These are phyloP conservation scores for Chlorella vulgaris DNA, from an alignment of 139 green algal genomes.

Conservation along the genomic window DNA sequence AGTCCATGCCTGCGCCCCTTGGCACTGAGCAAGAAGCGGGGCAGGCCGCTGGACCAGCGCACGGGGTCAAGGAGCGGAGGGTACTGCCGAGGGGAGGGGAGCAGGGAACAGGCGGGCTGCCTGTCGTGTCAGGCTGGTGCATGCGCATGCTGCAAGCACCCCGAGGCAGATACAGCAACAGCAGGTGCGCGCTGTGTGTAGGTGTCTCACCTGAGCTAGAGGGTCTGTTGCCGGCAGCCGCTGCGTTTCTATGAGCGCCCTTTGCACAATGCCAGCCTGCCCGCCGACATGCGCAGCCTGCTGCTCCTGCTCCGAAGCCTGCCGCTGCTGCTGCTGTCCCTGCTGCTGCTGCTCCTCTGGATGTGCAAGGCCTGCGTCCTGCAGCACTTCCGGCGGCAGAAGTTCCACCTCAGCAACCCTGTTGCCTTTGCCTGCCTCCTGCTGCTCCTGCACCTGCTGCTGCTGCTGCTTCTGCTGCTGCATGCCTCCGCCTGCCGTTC, in stretches of 20 bases:
- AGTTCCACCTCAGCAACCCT: too few relatives aligned
- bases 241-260: slow-evolving; percentile 1
- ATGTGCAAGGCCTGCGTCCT: background rate
- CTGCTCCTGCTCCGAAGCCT: background rate
- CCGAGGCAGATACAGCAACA: too few relatives aligned
- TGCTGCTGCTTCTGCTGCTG: background rate
- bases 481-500: too few relatives aligned
- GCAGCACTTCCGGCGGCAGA: background rate
- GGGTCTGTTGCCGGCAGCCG: background rate
- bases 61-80: slow-evolving; percentile 26
- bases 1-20: slow-evolving; percentile 33
- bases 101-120: too few relatives aligned
- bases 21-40: slow-evolving; percentile 43
- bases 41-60: slow-evolving; percentile 60
- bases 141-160: too few relatives aligned
- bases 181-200: background rate
- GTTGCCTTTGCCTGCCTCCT: background rate
- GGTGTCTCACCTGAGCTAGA: background rate
- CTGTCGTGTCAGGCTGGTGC: too few relatives aligned
- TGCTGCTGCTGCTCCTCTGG: background rate
- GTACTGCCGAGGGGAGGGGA: slow-evolving; percentile 23
- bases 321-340: background rate
- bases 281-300: background rate
- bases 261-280: background rate
- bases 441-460: background rate